Conservation (phyloP, 805 yeast genomes). For the Jamesozyma jinghongensis region DNA sequence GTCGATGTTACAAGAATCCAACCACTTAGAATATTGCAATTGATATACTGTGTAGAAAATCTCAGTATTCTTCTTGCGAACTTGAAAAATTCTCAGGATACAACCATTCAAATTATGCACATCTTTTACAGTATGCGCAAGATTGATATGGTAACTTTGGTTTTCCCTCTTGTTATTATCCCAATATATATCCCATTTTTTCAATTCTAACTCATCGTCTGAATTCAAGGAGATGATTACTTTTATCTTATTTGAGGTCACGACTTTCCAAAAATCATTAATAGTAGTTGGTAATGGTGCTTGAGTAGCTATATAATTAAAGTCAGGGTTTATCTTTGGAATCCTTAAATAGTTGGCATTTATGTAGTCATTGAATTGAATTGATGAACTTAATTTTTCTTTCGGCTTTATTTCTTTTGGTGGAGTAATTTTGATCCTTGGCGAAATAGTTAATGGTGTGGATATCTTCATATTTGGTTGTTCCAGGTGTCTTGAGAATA, state of each 20-base stretch:
- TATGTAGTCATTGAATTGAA: conserved; percentile 49
- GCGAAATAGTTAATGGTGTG: no score
- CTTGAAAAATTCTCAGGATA: conserved; percentile 27
- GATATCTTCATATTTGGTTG: neutral
- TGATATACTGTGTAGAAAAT: conserved; percentile 44
- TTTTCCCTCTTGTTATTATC: conserved; percentile 27
- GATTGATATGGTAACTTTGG: conserved; percentile 27
- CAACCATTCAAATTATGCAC: conserved; percentile 27
- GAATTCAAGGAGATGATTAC: conserved; percentile 70
- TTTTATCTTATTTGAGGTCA: conserved; percentile 53
- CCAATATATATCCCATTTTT: conserved; percentile 86
- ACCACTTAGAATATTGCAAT: conserved; percentile 71
- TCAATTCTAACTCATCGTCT: conserved; percentile 60
- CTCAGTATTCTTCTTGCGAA: conserved; percentile 4
- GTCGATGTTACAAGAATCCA: conserved; percentile 66
- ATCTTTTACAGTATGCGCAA: conserved; percentile 24
- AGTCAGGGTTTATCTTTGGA: conserved; percentile 33
- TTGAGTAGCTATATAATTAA: conserved; percentile 71
- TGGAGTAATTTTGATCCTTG: neutral
- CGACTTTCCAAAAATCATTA: conserved; percentile 85
- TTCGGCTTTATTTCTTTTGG: neutral
- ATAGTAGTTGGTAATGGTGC: conserved; percentile 76
- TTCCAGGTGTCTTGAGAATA: no score
- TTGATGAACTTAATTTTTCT: neutral
- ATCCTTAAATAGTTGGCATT: conserved; percentile 69